Evolutionary conservation across 495 filamentous ascomycete species (phyloP).

Genomic region (Trichoderma orchidacearum): DNA sequence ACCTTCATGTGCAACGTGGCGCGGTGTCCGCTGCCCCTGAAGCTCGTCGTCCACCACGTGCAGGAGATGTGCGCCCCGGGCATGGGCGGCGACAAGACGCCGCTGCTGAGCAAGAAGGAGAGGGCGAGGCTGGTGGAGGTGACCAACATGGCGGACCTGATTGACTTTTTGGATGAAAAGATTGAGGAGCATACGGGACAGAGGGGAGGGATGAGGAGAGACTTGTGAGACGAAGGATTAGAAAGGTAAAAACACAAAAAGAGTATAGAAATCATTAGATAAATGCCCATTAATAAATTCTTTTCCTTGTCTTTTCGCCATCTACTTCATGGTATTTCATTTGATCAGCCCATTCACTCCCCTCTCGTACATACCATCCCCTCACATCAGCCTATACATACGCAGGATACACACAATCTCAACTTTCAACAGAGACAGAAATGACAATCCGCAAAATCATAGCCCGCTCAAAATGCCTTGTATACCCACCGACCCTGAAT

Average conservation of each 20-base stretch:
- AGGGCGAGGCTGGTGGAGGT: conserved; percentile 33
- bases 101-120: conserved; percentile 38
- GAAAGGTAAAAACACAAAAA: background rate
- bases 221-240: background rate
- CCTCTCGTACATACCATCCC: too few species aligned
- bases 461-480: conserved; percentile 56
- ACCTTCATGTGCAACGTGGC: conserved; percentile 39
- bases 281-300: too few species aligned
- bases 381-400: too few species aligned
- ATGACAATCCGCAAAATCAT: too few species aligned
- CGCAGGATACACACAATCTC: background rate
- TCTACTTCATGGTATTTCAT: too few species aligned
- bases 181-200: conserved; percentile 12
- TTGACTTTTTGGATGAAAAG: conserved; percentile 45
- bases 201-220: conserved; percentile 7
- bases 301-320: background rate
- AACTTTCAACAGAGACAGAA: too few species aligned
- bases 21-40: conserved; percentile 39
- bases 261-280: too few species aligned
- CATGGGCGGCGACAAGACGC: conserved; percentile 26
- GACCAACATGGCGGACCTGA: conserved; percentile 38
- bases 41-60: conserved; percentile 47
- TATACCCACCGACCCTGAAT: conserved; percentile 64
- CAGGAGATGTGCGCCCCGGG: conserved; percentile 46
- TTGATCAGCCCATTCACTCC: too few species aligned